These are phyloP conservation scores for Nepenthes gracilis DNA, from an alignment of 148 eudicot species.

Conservation along the genomic window DNA sequence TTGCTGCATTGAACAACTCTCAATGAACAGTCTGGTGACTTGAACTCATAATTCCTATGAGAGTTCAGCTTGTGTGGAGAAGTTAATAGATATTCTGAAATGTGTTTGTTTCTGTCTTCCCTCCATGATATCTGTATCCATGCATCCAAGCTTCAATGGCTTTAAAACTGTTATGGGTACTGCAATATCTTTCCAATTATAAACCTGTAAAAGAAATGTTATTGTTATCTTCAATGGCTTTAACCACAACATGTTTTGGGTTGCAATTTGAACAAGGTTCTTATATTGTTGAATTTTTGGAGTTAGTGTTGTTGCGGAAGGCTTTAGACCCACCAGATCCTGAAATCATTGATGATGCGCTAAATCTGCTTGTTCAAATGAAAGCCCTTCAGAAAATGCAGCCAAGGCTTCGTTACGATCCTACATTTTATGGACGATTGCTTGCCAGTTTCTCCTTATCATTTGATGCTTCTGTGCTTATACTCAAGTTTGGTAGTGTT, in stretches of 20 bases:
- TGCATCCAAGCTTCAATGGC: too few relatives aligned
- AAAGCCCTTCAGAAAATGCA: slow-evolving; percentile 50
- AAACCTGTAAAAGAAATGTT: too few relatives aligned
- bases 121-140: too few relatives aligned
- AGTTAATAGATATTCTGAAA: too few relatives aligned
- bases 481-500: slow-evolving; percentile 62
- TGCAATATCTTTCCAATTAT: too few relatives aligned
- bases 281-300: not conserved
- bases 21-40: too few relatives aligned
- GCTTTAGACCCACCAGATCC: slow-evolving; percentile 77
- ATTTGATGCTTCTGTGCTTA: slow-evolving; percentile 73
- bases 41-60: too few relatives aligned
- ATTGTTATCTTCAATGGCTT: too few relatives aligned
- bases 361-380: slow-evolving; percentile 45
- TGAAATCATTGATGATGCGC: slow-evolving; percentile 64
- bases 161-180: too few relatives aligned
- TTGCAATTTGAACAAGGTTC: not conserved
- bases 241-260: not conserved
- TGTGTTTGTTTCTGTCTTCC: too few relatives aligned
- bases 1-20: too few relatives aligned
- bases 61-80: too few relatives aligned
- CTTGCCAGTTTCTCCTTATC: slow-evolving; percentile 75
- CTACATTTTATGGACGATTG: slow-evolving; percentile 80
- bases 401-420: slow-evolving; percentile 76
- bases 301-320: slow-evolving; percentile 64